A percentile compares a stretch with the other conserved stretches of the same genome.
phyloP scores from a whole-genome alignment of 495 filamentous ascomycete species.

The Xylaria palmicola region DNA sequence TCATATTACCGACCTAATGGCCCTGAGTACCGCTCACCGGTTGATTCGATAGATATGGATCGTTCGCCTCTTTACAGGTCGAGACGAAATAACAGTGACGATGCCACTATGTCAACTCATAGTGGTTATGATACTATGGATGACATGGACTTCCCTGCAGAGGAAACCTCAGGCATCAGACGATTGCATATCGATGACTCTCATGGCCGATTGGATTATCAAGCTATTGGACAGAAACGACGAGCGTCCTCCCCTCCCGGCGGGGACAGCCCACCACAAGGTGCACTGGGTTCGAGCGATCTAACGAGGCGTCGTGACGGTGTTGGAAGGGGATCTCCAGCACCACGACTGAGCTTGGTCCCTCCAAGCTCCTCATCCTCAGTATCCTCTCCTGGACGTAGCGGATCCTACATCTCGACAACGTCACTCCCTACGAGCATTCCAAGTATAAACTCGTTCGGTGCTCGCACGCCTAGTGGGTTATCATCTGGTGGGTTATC shows the following conservation, averaged over 20 bases:
- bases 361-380: constrained; percentile 70
- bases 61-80: constrained; percentile 61
- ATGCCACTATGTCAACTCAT: constrained; percentile 38
- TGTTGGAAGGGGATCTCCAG: constrained; percentile 57
- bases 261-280: constrained; percentile 64
- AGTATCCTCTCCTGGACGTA: constrained; percentile 67
- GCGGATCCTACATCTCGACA: constrained; percentile 71
- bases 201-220: constrained; percentile 39
- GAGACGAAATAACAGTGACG: constrained; percentile 54
- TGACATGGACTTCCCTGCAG: constrained; percentile 66
- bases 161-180: constrained; percentile 59
- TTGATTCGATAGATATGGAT: constrained; percentile 46
- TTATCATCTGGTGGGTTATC: constrained; percentile 63
- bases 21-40: constrained; percentile 50
- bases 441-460: constrained; percentile 68
- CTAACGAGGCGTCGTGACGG: constrained; percentile 64
- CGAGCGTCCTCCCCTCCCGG: constrained; percentile 76
- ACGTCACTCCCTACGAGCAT: constrained; percentile 68
- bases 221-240: constrained; percentile 62
- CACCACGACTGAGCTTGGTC: constrained; percentile 57
- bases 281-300: constrained; percentile 60
- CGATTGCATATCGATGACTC: constrained; percentile 59
- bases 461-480: constrained; percentile 70
- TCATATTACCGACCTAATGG: constrained; percentile 48
- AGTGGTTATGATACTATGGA: constrained; percentile 53